Base-by-base conservation (phyloP, 176 grass and related monocot species). In the Juncus effusus region DNA sequence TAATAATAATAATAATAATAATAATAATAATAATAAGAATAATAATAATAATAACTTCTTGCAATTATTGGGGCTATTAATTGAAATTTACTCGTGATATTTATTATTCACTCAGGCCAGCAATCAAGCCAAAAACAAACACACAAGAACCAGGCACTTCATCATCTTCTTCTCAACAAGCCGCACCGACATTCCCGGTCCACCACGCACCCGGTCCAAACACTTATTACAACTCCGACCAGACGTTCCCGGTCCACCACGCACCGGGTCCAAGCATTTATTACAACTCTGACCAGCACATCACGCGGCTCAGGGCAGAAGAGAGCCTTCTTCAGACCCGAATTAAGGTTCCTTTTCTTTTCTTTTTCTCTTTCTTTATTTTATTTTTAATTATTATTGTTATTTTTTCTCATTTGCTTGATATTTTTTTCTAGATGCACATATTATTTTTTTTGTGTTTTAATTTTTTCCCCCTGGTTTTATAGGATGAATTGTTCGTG, bases 251-350 rank as follows among this genome's bases (percentile, higher is more conserved):
- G 45, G 50, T 10, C 67, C 13, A 38, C 50, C 50, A 11, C 19
- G 19, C 19, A 28, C 19, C 19, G 19, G 55, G 36, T 70, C 55
- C 50, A 40, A 70, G 50, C 52, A 10, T 70, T 4, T 4, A 55
- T 6, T n/a, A 55, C 13, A 69, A 56, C 40, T 40, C 51, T 53
- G 54, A 38, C 11, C 54, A 72, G 28, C 53, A 72, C 39, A 14
- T 72, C 57, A 51, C 38, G 5, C 1, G 54, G n/a, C 15, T 72
- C 6, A 72, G 57, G 37, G 68, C 68, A 11, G 68, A 72, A 72
- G 12, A 57, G 68, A 55, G 3, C 12, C 42, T 55, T 28, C 54
- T 72, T 28, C 37, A 72, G 68, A 36, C 68, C 2, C 68, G 38
- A 6, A 38, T 72, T 56, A 40, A 72, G 68, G 68, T 72, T 9